These are phyloP conservation scores for Mucor velutinosus DNA, from an alignment of 371 early-diverging fungal species.

Conservation along the genomic window DNA sequence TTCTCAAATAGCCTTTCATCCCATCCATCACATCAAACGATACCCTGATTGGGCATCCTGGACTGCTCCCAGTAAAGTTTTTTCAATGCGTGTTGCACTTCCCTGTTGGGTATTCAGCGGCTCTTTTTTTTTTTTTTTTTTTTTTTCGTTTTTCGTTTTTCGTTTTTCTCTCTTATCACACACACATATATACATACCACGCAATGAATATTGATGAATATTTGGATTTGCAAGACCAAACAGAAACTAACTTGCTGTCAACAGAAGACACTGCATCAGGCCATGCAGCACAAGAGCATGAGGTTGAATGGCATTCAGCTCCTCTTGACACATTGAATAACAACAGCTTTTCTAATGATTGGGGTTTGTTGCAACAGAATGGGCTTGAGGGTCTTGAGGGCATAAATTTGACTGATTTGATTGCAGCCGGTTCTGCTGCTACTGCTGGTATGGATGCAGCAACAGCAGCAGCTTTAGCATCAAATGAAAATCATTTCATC, in stretches of 20 bases:
- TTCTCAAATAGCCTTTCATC: background rate
- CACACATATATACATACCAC: too few species aligned
- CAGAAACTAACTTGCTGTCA: conserved; percentile 18
- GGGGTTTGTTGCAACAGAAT: conserved; percentile 19
- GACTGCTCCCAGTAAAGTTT: background rate
- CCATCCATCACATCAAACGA: background rate
- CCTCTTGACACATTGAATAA: background rate
- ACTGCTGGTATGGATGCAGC: background rate
- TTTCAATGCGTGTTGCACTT: background rate
- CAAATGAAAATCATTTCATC: conserved; percentile 9
- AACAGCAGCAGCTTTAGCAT: background rate
- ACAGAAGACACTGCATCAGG: conserved; percentile 9
- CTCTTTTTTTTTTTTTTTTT: conserved; percentile 1
- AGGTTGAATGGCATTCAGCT: conserved; percentile 27
- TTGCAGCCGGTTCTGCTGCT: background rate
- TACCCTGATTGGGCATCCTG: background rate
- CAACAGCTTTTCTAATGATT: background rate
- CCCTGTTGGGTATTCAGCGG: background rate
- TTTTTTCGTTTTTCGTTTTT: too few species aligned
- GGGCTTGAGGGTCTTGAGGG: conserved; percentile 7
- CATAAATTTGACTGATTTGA: conserved; percentile 8
- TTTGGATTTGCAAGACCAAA: conserved; percentile 27
- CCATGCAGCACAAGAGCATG: background rate
- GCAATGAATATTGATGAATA: conserved; percentile 35
- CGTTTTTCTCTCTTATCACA: too few species aligned